A percentile compares a stretch with the other conserved stretches of the same genome.
These are phyloP conservation scores for Hypocreales sp. DNA, from an alignment of 2,329 filamentous ascomycete species.

Conservation along the genomic window DNA sequence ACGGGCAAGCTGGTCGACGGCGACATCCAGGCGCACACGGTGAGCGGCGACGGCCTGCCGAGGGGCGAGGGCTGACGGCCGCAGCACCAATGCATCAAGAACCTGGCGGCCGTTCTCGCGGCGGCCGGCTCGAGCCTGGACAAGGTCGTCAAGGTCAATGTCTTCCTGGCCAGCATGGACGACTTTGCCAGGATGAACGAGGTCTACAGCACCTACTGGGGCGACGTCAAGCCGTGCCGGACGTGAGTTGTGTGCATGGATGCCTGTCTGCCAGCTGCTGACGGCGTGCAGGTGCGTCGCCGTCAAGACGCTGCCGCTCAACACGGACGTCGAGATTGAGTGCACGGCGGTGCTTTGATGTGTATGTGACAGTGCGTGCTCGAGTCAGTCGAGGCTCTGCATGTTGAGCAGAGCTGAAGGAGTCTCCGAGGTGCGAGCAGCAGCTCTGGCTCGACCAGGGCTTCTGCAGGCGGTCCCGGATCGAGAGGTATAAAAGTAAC, in stretches of 20 bases:
- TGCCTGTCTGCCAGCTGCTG: too few relatives aligned
- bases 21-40: constrained; percentile 49
- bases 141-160: constrained; percentile 56
- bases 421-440: too few relatives aligned
- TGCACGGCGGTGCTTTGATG: constrained; percentile 12
- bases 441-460: too few relatives aligned
- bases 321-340: constrained; percentile 18
- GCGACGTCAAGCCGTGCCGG: constrained; percentile 27
- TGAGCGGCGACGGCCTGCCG: too few relatives aligned
- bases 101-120: constrained; percentile 53
- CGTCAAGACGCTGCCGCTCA: constrained; percentile 17
- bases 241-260: too few relatives aligned
- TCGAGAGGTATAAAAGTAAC: too few relatives aligned
- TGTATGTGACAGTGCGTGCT: background rate
- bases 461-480: too few relatives aligned
- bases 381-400: background rate
- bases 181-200: constrained; percentile 64
- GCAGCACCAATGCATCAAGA: constrained; percentile 50
- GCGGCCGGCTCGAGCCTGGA: constrained; percentile 49
- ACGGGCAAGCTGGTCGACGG: constrained; percentile 45
- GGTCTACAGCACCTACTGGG: constrained; percentile 57
- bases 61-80: too few relatives aligned
- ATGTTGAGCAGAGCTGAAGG: too few relatives aligned
- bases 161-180: constrained; percentile 60
- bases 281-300: constrained; percentile 17